A percentile compares a stretch with the other conserved stretches of the same genome.
These are phyloP conservation scores for Pythium aquatile DNA, from an alignment of 352 stramenopile genomes.

Conservation along the genomic window DNA sequence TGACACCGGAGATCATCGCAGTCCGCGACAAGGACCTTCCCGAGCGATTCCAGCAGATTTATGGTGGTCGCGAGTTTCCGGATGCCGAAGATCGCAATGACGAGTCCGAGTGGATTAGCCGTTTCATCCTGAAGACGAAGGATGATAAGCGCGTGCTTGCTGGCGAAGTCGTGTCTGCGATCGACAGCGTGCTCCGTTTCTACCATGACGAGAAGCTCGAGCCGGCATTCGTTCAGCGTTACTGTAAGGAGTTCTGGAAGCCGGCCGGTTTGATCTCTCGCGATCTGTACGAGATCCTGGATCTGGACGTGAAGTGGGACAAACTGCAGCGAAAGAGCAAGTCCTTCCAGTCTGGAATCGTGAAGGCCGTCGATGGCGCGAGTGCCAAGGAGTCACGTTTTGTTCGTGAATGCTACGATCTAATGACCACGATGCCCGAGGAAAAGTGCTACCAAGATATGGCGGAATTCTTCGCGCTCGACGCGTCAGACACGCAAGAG, in stretches of 20 bases:
- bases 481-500: slow-evolving; percentile 65
- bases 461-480: slow-evolving; percentile 82
- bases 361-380: slow-evolving; percentile 63
- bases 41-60: slow-evolving; percentile 79
- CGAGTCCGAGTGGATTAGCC: slow-evolving; percentile 88
- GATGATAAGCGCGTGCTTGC: slow-evolving; percentile 45
- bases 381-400: slow-evolving; percentile 75
- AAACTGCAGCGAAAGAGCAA: slow-evolving; percentile 82
- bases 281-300: slow-evolving; percentile 84
- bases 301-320: slow-evolving; percentile 88
- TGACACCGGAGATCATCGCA: slow-evolving; percentile 79
- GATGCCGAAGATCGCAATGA: slow-evolving; percentile 83
- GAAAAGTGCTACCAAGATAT: slow-evolving; percentile 87
- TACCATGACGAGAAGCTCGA: slow-evolving; percentile 90
- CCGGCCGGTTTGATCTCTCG: slow-evolving; percentile 74
- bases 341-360: slow-evolving; percentile 68
- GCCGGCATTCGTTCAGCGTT: slow-evolving; percentile 86
- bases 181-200: slow-evolving; percentile 86
- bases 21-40: slow-evolving; percentile 81
- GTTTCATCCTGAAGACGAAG: slow-evolving; percentile 83
- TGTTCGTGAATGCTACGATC: slow-evolving; percentile 81
- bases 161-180: slow-evolving; percentile 84
- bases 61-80: slow-evolving; percentile 67
- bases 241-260: slow-evolving; percentile 91
- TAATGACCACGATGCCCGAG: slow-evolving; percentile 63